These are phyloP conservation scores for Apiospora hydei DNA, from an alignment of 2,329 filamentous ascomycete species.

Conservation along the genomic window DNA sequence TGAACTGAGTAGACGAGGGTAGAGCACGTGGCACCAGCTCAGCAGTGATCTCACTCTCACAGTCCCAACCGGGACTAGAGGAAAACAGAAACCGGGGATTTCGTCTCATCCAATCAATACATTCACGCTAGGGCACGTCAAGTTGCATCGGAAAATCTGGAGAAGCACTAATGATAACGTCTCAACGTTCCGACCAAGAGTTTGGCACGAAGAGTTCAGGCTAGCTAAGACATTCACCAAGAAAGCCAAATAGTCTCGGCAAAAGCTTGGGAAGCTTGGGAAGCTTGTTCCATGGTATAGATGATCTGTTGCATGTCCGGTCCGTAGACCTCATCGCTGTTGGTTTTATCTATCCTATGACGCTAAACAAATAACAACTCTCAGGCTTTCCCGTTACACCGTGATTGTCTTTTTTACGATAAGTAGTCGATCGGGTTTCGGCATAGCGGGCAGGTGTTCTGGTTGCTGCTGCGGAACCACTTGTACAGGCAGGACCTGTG, in stretches of 20 bases:
- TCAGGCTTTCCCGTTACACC: not conserved
- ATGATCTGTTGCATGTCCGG: not conserved
- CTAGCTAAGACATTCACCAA: not conserved
- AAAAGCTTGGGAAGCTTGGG: slow-evolving; percentile 18
- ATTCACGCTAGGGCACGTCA: not conserved
- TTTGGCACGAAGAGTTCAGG: not conserved
- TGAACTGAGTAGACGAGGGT: not conserved
- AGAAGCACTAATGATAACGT: not conserved
- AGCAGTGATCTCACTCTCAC: not conserved
- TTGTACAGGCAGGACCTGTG: slow-evolving; percentile 90
- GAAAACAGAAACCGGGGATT: not conserved
- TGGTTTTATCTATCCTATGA: not conserved
- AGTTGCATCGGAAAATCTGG: not conserved
- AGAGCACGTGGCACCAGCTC: not conserved
- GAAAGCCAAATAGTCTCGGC: not conserved
- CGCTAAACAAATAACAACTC: not conserved
- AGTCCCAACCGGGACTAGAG: not conserved
- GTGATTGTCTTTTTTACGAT: slow-evolving; percentile 17
- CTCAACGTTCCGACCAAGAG: not conserved
- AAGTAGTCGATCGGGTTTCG: slow-evolving; percentile 80
- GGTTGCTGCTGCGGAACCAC: slow-evolving; percentile 95
- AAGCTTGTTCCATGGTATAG: not conserved
- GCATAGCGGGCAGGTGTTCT: slow-evolving; percentile 91
- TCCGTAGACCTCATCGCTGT: not conserved
- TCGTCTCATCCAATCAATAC: not conserved